These are phyloP conservation scores for Aureobasidium sp. DNA, from an alignment of 2,329 filamentous ascomycete species.

Conservation along the genomic window DNA sequence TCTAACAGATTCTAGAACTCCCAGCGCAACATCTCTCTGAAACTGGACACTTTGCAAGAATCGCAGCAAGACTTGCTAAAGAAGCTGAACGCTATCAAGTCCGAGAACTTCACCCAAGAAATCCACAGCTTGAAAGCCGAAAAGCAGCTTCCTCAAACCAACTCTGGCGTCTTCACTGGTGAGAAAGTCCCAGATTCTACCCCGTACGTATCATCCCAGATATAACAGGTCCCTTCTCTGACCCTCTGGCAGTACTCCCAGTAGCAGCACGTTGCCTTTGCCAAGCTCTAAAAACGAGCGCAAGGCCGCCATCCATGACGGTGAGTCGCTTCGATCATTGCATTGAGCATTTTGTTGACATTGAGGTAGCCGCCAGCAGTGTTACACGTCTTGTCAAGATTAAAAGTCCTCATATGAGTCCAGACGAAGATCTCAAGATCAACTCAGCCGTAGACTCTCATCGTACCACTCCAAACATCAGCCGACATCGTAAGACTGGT, in stretches of 20 bases:
- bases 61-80: background rate
- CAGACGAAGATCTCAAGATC: background rate
- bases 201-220: background rate
- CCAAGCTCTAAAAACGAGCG: background rate
- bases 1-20: too few relatives aligned
- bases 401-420: background rate
- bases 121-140: conserved; percentile 10
- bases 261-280: background rate
- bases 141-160: background rate
- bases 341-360: too few relatives aligned
- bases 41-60: background rate
- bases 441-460: background rate
- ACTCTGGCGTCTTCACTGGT: background rate
- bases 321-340: background rate
- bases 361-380: background rate
- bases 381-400: background rate
- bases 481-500: too few relatives aligned
- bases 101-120: background rate
- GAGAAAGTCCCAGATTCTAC: background rate
- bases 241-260: background rate
- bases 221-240: background rate
- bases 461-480: too few relatives aligned
- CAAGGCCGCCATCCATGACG: background rate
- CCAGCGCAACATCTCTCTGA: background rate
- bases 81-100: conserved; percentile 8